Conservation (phyloP, 768 basidiomycete species). For the Leccinum broughii region DNA sequence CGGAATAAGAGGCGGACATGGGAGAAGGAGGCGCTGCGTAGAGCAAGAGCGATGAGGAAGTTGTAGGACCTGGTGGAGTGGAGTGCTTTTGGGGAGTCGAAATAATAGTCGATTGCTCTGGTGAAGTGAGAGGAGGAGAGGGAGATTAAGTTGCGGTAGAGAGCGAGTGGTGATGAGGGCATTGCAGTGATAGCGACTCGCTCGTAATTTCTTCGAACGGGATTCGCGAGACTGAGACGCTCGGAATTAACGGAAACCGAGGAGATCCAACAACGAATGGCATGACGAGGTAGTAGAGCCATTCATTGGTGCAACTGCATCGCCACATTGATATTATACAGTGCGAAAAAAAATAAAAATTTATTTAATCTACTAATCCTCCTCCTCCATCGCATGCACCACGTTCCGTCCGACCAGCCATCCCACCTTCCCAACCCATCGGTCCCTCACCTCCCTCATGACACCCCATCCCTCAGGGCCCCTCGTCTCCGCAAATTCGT, state of each 20-base stretch:
- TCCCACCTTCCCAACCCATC: constrained; percentile 73
- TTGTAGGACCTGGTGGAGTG: constrained; percentile 47
- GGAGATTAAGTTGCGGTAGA: constrained; percentile 36
- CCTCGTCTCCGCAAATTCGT: constrained; percentile 61
- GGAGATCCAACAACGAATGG: constrained; percentile 9
- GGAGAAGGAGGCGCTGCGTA: constrained; percentile 52
- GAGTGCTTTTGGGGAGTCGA: constrained; percentile 25
- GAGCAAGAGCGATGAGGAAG: constrained; percentile 45
- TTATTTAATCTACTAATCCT: constrained; percentile 12
- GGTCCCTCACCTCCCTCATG: constrained; percentile 53
- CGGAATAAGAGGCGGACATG: constrained; percentile 45
- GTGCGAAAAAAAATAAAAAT: constrained; percentile 2
- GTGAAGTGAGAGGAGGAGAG: constrained; percentile 22
- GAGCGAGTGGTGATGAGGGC: constrained; percentile 31
- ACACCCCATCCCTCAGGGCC: constrained; percentile 40
- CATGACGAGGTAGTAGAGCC: constrained; percentile 37
- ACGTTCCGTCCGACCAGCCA: constrained; percentile 65
- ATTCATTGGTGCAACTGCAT: constrained; percentile 3
- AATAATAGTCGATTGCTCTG: constrained; percentile 27
- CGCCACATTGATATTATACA: constrained; percentile 13
- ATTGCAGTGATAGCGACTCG: constrained; percentile 8
- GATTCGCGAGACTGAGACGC: not conserved
- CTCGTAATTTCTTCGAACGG: not conserved
- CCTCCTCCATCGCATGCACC: constrained; percentile 34
- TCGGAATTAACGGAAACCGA: not conserved